Base-by-base conservation (phyloP, 306 rosid species). In the Vachellia collinsii region DNA sequence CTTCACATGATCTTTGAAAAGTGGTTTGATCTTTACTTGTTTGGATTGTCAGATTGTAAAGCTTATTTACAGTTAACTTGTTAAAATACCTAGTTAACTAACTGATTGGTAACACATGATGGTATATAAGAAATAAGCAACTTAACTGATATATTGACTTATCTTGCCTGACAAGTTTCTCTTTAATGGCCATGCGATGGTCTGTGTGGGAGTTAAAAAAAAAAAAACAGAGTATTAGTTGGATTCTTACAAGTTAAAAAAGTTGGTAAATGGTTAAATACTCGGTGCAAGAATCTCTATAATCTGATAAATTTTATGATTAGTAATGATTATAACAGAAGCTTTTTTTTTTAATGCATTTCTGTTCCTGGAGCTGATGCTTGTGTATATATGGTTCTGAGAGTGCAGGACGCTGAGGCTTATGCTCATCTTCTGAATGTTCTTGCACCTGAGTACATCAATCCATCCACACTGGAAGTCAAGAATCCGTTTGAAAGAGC, bases 391-490 rank as follows among this genome's bases (percentile, higher is more conserved):
- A 70, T 74, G 74, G 76, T 81, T 82, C 34, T 80, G 80, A 23
- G 7, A 46, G 76, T 82, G 83, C 92, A 95, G 99, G 98, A 95
- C 77, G 98, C 91, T 7, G 99, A 95, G 83, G 99, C 99, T 70
- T 95, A 95, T 86, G 97, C 98, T 76, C 91, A 92, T 85, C 97
- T 95, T 77, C 82, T 95, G 80, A 90, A 93, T 72, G 93, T 93
- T 80, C 99, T 95, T 69, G 99, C 99, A 51, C 97, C 98, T 19
- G 99, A 95, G 88, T 91, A 89, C 83, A 75, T 88, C 72, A 89
- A 90, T 69, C 92, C 92, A 59, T 90, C 97, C 50, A 91, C 93
- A 72, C 79, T 92, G 87, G 87, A 92, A 3, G 90, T 88, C 13
- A 93, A 91, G 83, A 88, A 92, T 78, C 81, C 90, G 50, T 77